Conservation (phyloP, 1,284 basidiomycete species). For the Bondarzewia mesenterica region DNA sequence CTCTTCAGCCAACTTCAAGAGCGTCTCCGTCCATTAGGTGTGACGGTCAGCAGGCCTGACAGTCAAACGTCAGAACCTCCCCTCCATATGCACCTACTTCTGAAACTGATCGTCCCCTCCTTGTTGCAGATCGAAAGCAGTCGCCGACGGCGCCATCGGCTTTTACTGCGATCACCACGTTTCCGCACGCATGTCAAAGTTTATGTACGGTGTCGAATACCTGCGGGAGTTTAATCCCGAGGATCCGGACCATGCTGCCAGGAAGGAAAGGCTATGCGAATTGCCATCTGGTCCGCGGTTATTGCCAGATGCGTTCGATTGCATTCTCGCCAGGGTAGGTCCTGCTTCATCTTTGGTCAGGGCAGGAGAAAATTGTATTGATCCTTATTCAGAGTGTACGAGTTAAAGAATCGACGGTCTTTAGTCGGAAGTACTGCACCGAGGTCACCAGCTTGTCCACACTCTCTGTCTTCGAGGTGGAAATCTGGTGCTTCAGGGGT, state of each 20-base stretch:
- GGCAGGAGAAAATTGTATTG: slow-evolving; percentile 8
- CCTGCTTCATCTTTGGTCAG: background rate
- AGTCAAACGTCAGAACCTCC: slow-evolving; percentile 52
- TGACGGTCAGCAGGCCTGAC: slow-evolving; percentile 66
- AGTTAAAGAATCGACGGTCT: slow-evolving; percentile 73
- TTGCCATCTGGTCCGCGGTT: slow-evolving; percentile 67
- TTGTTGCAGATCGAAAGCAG: slow-evolving; percentile 58
- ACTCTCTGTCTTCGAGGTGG: slow-evolving; percentile 71
- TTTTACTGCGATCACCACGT: slow-evolving; percentile 80
- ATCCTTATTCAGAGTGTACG: slow-evolving; percentile 41
- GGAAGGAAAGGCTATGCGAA: slow-evolving; percentile 60
- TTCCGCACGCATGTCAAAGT: slow-evolving; percentile 66
- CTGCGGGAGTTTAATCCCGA: slow-evolving; percentile 55
- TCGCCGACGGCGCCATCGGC: slow-evolving; percentile 72
- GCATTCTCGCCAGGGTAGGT: slow-evolving; percentile 60
- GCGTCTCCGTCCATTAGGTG: slow-evolving; percentile 42
- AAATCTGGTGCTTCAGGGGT: slow-evolving; percentile 73
- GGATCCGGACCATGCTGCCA: slow-evolving; percentile 56
- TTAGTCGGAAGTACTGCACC: slow-evolving; percentile 72
- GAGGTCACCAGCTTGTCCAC: slow-evolving; percentile 68
- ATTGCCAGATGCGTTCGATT: slow-evolving; percentile 72
- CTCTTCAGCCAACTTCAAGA: slow-evolving; percentile 67
- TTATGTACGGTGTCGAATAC: slow-evolving; percentile 76
- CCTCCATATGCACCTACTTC: slow-evolving; percentile 1
- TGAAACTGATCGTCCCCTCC: background rate